Conservation (phyloP, 805 yeast genomes). For the Schizosaccharomyces japonicus region DNA sequence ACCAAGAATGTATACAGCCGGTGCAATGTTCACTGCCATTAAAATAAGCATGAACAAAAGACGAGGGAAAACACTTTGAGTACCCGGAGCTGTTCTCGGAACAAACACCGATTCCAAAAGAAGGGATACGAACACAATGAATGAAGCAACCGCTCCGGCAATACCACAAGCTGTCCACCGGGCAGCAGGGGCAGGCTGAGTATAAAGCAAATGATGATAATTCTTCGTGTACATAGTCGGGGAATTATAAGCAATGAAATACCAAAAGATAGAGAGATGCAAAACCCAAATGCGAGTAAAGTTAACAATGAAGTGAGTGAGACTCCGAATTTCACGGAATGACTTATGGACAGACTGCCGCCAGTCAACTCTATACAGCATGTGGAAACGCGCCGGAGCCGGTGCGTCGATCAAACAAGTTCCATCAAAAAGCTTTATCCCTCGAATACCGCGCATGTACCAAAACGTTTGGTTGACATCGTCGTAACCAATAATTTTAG, state of each 20-base stretch:
- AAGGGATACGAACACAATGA: constrained; percentile 69
- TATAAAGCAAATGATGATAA: constrained; percentile 60
- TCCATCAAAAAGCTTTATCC: constrained; percentile 78
- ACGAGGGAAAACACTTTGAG: constrained; percentile 83
- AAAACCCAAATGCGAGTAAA: constrained; percentile 96
- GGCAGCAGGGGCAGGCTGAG: constrained; percentile 67
- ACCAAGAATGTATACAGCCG: constrained; percentile 64
- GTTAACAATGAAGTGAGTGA: constrained; percentile 87
- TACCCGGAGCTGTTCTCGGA: constrained; percentile 97
- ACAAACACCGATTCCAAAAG: constrained; percentile 84
- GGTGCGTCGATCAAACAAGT: constrained; percentile 77
- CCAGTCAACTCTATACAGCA: constrained; percentile 93
- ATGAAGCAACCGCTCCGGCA: constrained; percentile 72
- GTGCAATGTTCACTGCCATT: constrained; percentile 53
- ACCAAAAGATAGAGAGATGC: constrained; percentile 78
- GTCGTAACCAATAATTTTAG: constrained; percentile 53
- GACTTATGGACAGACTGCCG: constrained; percentile 79
- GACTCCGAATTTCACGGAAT: constrained; percentile 81
- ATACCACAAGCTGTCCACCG: constrained; percentile 82
- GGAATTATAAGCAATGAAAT: constrained; percentile 78
- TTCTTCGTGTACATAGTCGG: constrained; percentile 75
- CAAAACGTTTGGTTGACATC: constrained; percentile 96
- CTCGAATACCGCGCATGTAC: constrained; percentile 96
- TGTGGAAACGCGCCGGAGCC: constrained; percentile 55
- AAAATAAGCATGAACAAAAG: constrained; percentile 46